A percentile compares a stretch with the other conserved stretches of the same genome.
These are phyloP conservation scores for Leishmania tarentolae DNA, from an alignment of 208 protist species.

Conservation along the genomic window DNA sequence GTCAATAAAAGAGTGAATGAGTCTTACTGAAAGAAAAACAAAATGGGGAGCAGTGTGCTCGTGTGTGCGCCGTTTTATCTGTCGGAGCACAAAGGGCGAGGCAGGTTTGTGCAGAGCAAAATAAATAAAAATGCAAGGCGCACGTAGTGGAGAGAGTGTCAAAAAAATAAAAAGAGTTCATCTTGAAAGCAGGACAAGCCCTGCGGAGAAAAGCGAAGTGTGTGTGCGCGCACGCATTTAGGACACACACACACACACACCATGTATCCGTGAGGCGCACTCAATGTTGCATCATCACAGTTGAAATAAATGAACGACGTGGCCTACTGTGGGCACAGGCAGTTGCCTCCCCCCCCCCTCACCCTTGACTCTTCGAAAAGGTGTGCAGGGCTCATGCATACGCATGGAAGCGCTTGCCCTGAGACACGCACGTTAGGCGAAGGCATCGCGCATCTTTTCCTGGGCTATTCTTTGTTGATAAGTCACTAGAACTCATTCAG, in stretches of 20 bases:
- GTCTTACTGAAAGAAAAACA: neutral
- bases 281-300: neutral
- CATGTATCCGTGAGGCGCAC: neutral
- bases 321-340: neutral
- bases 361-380: neutral
- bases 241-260: neutral
- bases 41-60: neutral
- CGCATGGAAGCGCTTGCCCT: neutral
- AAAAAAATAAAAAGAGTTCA: neutral
- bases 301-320: neutral
- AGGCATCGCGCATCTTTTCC: neutral
- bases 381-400: neutral
- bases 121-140: neutral
- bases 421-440: neutral
- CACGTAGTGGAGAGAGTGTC: neutral
- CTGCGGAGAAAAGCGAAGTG: neutral
- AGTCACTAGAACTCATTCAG: too few species aligned
- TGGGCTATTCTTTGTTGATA: neutral
- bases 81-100: neutral
- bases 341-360: neutral
- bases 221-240: neutral
- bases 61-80: neutral
- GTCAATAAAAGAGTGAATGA: neutral
- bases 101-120: neutral
- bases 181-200: neutral